Evolutionary conservation across 2,329 filamentous ascomycete genomes (phyloP).

Genomic region (Xylaria sp.): DNA sequence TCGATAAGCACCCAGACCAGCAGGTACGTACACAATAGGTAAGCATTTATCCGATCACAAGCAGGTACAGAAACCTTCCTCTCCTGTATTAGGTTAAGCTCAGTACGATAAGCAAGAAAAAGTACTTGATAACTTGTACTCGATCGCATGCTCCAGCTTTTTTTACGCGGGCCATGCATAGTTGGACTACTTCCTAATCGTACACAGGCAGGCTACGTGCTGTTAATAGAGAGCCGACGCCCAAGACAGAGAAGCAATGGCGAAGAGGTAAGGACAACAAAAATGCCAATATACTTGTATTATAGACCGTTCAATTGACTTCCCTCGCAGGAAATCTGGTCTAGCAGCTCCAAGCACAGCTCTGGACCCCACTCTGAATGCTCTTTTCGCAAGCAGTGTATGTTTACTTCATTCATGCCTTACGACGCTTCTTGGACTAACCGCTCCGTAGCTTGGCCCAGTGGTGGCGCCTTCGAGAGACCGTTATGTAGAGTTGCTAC

Average conservation of each 20-base stretch:
- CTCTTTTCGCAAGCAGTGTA: conserved; percentile 79
- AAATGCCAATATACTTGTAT: neutral
- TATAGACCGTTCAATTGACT: conserved; percentile 32
- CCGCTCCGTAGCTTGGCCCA: conserved; percentile 60
- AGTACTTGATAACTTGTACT: conserved; percentile 14
- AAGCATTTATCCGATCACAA: conserved; percentile 1
- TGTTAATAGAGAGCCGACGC: conserved; percentile 19
- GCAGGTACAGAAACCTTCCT: neutral
- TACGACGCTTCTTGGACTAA: conserved; percentile 16
- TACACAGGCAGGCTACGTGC: neutral
- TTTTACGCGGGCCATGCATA: conserved; percentile 14
- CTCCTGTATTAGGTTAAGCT: neutral
- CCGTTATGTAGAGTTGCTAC: conserved; percentile 56
- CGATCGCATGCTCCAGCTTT: conserved; percentile 30
- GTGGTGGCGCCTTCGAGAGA: conserved; percentile 59
- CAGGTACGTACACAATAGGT: neutral
- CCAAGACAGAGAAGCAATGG: conserved; percentile 43
- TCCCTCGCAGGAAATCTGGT: conserved; percentile 51
- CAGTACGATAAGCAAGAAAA: conserved; percentile 6
- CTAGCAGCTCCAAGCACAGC: conserved; percentile 62
- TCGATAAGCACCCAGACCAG: conserved; percentile 42
- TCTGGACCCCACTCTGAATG: conserved; percentile 75
- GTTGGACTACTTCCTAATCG: conserved; percentile 2
- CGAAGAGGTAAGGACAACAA: conserved; percentile 45
- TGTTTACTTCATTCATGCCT: conserved; percentile 51